Conservation (phyloP, 768 basidiomycete species). For the Fistulinella prunicolor region DNA sequence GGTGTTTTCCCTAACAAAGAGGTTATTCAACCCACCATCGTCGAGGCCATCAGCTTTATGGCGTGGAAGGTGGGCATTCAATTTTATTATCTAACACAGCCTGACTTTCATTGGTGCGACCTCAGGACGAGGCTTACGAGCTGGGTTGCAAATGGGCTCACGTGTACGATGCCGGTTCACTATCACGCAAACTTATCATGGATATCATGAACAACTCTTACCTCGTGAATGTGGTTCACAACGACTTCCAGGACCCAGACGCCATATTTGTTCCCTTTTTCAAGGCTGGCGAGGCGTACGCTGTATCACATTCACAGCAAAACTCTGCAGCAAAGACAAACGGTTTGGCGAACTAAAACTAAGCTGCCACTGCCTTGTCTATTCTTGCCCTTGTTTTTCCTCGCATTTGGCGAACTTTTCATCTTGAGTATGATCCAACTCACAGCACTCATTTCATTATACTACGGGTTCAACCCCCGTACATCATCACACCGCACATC, state of each 20-base stretch:
- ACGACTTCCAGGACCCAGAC: conserved; percentile 83
- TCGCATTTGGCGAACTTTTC: conserved; percentile 2
- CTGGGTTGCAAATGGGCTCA: conserved; percentile 90
- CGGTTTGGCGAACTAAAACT: conserved; percentile 31
- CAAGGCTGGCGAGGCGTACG: conserved; percentile 66
- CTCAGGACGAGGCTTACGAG: conserved; percentile 90
- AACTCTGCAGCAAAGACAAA: conserved; percentile 36
- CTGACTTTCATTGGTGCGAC: conserved; percentile 7
- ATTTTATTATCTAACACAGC: neutral
- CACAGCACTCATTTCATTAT: conserved; percentile 32
- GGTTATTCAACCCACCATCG: conserved; percentile 93
- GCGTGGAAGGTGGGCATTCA: conserved; percentile 79
- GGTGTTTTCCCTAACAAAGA: conserved; percentile 98
- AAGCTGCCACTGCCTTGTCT: neutral
- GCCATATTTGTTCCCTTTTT: conserved; percentile 88
- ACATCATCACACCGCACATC: conserved; percentile 34
- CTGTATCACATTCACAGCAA: conserved; percentile 34
- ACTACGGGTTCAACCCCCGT: conserved; percentile 89
- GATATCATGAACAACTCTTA: conserved; percentile 77
- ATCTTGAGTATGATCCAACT: conserved; percentile 27
- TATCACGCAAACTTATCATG: conserved; percentile 70
- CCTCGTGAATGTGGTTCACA: conserved; percentile 95
- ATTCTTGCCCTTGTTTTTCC: neutral
- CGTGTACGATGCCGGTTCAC: conserved; percentile 75
- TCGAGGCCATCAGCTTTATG: conserved; percentile 97